phyloP scores from a whole-genome alignment of 768 basidiomycete genomes.

The Mycena floridula region DNA sequence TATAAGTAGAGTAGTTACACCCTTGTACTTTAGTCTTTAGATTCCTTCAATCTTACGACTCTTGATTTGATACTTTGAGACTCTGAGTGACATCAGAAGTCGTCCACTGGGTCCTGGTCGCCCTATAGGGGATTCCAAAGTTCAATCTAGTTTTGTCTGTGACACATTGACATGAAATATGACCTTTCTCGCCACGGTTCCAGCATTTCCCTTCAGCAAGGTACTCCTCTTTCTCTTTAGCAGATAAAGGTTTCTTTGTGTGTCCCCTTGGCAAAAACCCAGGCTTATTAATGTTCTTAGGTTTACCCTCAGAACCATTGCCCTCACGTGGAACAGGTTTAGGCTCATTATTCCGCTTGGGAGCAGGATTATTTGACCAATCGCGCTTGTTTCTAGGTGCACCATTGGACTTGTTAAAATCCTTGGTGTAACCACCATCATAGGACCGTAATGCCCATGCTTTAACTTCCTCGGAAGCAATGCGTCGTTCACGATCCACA shows the following conservation, averaged over 20 bases:
- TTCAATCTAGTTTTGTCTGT: too few relatives aligned
- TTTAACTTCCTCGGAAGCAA: neutral
- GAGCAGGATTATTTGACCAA: neutral
- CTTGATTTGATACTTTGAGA: too few relatives aligned
- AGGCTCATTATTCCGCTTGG: neutral
- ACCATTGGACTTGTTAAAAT: neutral
- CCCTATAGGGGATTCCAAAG: too few relatives aligned
- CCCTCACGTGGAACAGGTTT: neutral
- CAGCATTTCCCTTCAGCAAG: conserved; percentile 20
- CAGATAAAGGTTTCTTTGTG: conserved; percentile 1
- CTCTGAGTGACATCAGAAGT: too few relatives aligned
- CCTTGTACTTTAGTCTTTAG: too few relatives aligned
- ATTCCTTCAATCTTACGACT: too few relatives aligned
- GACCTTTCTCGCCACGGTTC: conserved; percentile 18
- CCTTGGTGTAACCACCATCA: neutral
- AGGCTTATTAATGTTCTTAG: neutral
- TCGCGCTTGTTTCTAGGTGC: neutral
- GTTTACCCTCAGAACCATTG: neutral
- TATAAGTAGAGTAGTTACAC: too few relatives aligned
- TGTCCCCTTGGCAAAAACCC: too few relatives aligned
- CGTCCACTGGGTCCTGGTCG: too few relatives aligned
- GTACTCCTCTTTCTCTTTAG: conserved; percentile 8
- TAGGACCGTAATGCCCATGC: too few relatives aligned
- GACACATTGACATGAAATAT: conserved; percentile 23
- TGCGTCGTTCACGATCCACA: neutral